Conservation (phyloP, 1,284 basidiomycete species). For the Porogramme epimiltina region DNA sequence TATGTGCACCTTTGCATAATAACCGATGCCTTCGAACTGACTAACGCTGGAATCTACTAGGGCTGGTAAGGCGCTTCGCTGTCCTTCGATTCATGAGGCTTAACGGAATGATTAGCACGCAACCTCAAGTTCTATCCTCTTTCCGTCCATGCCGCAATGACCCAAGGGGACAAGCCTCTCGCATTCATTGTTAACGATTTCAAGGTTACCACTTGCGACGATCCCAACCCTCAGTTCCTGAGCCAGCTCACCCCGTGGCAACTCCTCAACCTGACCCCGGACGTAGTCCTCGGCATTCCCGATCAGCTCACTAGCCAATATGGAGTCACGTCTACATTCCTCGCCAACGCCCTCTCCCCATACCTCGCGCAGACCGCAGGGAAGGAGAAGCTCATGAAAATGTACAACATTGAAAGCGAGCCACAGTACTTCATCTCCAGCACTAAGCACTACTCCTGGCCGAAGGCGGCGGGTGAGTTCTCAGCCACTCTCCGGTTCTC, state of each 20-base stretch:
- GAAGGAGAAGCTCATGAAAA: constrained; percentile 34
- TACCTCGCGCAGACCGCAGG: constrained; percentile 41
- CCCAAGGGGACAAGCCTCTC: constrained; percentile 25
- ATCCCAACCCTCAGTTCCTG: constrained; percentile 19
- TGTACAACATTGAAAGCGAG: constrained; percentile 28
- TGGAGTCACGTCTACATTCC: constrained; percentile 28
- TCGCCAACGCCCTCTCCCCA: constrained; percentile 27
- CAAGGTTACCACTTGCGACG: constrained; percentile 28
- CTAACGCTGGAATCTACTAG: no score
- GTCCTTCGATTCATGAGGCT: background rate
- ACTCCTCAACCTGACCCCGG: constrained; percentile 34
- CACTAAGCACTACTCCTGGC: constrained; percentile 51
- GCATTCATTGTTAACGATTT: constrained; percentile 33
- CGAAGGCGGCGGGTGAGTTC: constrained; percentile 43
- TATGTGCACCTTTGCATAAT: constrained; percentile 19
- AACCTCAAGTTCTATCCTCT: constrained; percentile 46
- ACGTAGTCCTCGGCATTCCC: constrained; percentile 32
- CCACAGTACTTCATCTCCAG: constrained; percentile 32
- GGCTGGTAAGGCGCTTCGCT: background rate
- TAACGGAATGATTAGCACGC: constrained; percentile 25
- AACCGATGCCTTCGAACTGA: no score
- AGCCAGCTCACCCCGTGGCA: constrained; percentile 32
- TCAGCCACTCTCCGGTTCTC: background rate
- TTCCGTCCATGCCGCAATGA: constrained; percentile 35
- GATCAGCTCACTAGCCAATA: constrained; percentile 29